Percentiles rank a stretch among this genome's conserved stretches.
Evolutionary conservation across 2,329 filamentous ascomycete genomes (phyloP).

Genomic region (Sclerotinia subarctica): DNA sequence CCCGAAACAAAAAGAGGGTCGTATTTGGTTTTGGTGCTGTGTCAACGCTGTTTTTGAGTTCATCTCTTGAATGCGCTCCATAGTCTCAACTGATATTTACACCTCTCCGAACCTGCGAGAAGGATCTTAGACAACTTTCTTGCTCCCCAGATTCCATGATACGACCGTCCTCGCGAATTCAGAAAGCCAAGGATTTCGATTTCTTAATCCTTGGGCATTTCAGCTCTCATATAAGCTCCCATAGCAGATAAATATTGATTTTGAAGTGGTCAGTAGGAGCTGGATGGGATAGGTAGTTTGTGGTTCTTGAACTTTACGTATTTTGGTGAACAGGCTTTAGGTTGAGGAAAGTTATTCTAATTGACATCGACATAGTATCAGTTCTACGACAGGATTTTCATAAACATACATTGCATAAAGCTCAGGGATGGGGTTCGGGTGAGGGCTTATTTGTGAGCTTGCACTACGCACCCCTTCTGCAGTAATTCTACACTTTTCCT

Average conservation of each 20-base stretch:
- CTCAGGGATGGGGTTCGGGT: no score
- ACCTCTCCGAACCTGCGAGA: not conserved
- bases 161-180: not conserved
- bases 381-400: no score
- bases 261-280: not conserved
- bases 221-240: not conserved
- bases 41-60: not conserved
- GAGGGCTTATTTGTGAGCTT: no score
- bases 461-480: no score
- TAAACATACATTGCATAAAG: no score
- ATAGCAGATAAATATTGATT: no score
- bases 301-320: no score
- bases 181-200: not conserved
- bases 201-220: not conserved
- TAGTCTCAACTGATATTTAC: not conserved
- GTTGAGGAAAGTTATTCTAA: no score
- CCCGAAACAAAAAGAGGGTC: not conserved
- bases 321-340: no score
- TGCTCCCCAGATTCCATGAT: no score
- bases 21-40: not conserved
- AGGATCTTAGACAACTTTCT: not conserved
- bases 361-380: no score
- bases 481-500: no score
- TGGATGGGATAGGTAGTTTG: not conserved
- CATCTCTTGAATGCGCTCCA: not conserved